Percentiles rank a stretch among this genome's conserved stretches.
phyloP scores from a whole-genome alignment of 169 alveolate species.

The Eimeria mitis region DNA sequence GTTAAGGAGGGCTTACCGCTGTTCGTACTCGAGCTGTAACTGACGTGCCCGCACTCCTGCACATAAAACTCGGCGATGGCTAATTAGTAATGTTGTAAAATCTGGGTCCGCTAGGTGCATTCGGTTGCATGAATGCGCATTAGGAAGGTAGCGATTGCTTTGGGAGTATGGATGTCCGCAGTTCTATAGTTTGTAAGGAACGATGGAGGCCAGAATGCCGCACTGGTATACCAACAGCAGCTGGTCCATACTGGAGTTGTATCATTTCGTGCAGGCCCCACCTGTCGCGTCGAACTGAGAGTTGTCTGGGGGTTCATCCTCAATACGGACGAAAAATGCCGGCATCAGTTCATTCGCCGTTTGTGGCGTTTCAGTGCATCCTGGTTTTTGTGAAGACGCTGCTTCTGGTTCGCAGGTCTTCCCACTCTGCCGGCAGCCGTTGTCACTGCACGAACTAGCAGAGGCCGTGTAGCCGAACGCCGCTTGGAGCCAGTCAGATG shows the following conservation, averaged over 20 bases:
- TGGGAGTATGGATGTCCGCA: not conserved
- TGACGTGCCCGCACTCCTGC: conserved; percentile 72
- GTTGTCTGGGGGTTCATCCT: conserved; percentile 66
- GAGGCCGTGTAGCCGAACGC: conserved; percentile 27
- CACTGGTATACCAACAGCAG: not conserved
- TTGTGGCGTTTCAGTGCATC: not conserved
- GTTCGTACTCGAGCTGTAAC: conserved; percentile 67
- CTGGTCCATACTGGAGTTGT: not conserved
- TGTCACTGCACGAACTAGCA: conserved; percentile 1
- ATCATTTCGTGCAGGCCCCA: not conserved
- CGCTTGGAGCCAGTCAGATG: conserved; percentile 59
- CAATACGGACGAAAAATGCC: conserved; percentile 43
- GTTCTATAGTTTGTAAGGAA: not conserved
- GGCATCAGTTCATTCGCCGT: conserved; percentile 28
- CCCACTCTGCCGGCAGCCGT: not conserved
- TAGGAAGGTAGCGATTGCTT: not conserved
- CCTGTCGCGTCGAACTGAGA: conserved; percentile 67
- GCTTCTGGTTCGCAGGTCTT: not conserved
- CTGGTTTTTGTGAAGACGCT: not conserved
- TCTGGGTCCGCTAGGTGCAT: not conserved
- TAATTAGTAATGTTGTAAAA: not conserved
- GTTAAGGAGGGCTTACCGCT: conserved; percentile 35
- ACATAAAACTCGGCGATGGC: not conserved
- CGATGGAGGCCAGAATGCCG: not conserved
- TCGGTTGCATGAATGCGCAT: not conserved